Conservation (phyloP, 345 rosid genomes). For the Schrenkiella parvula region DNA sequence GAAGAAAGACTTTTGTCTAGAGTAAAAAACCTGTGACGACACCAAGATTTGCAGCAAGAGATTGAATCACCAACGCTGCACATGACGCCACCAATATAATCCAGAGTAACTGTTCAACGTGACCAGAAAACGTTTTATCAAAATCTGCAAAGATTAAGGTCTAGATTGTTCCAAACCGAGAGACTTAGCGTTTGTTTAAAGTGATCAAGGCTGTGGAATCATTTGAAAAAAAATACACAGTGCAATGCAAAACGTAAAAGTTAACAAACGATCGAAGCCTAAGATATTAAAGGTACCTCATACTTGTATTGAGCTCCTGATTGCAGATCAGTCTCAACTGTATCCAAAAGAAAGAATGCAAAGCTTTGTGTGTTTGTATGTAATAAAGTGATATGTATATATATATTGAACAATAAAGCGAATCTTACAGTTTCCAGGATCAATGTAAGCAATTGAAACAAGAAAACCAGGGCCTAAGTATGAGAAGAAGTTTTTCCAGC, state of each 20-base stretch:
- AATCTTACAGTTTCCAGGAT: slow-evolving; percentile 92
- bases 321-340: slow-evolving; percentile 97
- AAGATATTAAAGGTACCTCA: slow-evolving; percentile 40
- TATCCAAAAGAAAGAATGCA: slow-evolving; percentile 2
- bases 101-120: slow-evolving; percentile 68
- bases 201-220: neutral
- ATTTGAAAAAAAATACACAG: neutral
- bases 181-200: neutral
- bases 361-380: neutral
- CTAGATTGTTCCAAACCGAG: neutral
- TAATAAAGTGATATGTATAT: neutral
- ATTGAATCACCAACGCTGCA: slow-evolving; percentile 87
- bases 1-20: neutral
- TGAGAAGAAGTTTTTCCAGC: slow-evolving; percentile 90
- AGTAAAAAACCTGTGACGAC: slow-evolving; percentile 70
- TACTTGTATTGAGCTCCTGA: slow-evolving; percentile 87
- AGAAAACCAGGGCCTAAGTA: slow-evolving; percentile 97
- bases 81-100: slow-evolving; percentile 91
- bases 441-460: slow-evolving; percentile 90
- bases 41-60: slow-evolving; percentile 92
- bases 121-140: neutral
- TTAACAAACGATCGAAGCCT: neutral
- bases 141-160: neutral
- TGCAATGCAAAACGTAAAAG: neutral
- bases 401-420: neutral